Evolutionary conservation across 495 filamentous ascomycete genomes (phyloP), one percentile per base, ranked within the genome.

Genomic region (Acidiella bohemica): DNA sequence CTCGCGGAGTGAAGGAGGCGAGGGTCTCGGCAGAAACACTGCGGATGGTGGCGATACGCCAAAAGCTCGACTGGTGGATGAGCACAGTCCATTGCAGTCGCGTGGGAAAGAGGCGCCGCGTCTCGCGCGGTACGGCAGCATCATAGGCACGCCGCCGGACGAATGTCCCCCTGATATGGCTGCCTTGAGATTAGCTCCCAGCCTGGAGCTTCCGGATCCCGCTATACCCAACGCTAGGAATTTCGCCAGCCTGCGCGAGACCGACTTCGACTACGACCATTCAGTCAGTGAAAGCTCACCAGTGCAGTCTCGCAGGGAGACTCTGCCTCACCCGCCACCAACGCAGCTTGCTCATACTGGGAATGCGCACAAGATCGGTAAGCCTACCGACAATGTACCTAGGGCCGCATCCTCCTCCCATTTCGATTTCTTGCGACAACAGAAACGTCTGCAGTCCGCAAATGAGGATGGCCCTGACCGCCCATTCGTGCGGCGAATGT

Each of bases 171-270:
- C 38, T 2, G 28, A 14, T 1, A 25, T 44, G 26, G 28, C 12
- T 3, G 4, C 5, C 2, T 14, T 39, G n/a, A 22, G 22, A 20
- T 17, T 14, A 17, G 57, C 62, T n/a, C 68, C 63, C 14, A 67
- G 59, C 1, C 66, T 78, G 4, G 72, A 80, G 47, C 68, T 94
- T 10, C 86, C 86, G 0, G 81, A 70, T 34, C 81, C 86, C 12
- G 83, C 84, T 4, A 61, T 86, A 24, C 62, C 73, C 39, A 66
- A 63, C 21, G n/a, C n/a, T n/a, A n/a, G n/a, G n/a, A n/a, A n/a
- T n/a, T n/a, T n/a, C n/a, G n/a, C n/a, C n/a, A n/a, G n/a, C n/a
- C n/a, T n/a, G n/a, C n/a, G n/a, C n/a, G 48, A 59, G 10, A 24
- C 11, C 3, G 23, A 29, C 46, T 13, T 16, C 8, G 42, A 44